Evolutionary conservation across 164 flowering plant genomes (phyloP).

Genomic region (Tetrastigma voinierianum): DNA sequence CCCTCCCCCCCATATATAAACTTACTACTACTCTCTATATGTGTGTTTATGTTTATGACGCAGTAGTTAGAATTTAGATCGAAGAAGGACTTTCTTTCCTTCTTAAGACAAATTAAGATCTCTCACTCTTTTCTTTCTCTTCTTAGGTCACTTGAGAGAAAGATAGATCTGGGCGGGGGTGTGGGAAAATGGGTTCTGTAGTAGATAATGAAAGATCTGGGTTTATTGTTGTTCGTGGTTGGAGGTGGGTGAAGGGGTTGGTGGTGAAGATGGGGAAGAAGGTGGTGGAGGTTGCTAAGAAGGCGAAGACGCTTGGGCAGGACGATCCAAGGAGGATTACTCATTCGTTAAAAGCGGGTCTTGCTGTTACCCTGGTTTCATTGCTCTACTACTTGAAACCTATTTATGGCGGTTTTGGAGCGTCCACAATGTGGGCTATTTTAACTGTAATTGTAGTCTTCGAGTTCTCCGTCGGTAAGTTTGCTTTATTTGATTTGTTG

Average conservation of each 20-base stretch:
- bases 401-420: conserved; percentile 18
- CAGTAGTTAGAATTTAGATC: too few species aligned
- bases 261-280: not conserved
- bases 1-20: too few species aligned
- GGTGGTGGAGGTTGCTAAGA: not conserved
- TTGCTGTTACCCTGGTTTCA: conserved; percentile 21
- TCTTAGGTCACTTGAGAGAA: too few species aligned
- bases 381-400: conserved; percentile 21
- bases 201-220: too few species aligned
- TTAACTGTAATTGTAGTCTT: conserved; percentile 28
- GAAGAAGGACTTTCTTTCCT: too few species aligned
- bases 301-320: conserved; percentile 2
- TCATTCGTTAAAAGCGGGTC: conserved; percentile 22
- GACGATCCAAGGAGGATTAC: conserved; percentile 22
- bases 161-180: too few species aligned
- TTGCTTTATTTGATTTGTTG: not conserved
- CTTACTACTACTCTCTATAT: too few species aligned
- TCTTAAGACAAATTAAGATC: too few species aligned
- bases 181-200: too few species aligned
- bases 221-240: too few species aligned
- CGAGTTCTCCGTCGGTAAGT: conserved; percentile 24
- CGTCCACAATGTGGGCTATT: conserved; percentile 20
- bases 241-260: not conserved
- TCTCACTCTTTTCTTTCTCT: too few species aligned
- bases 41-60: too few species aligned